These are phyloP conservation scores for Withania somnifera DNA, from an alignment of 305 asterid species.

Conservation along the genomic window DNA sequence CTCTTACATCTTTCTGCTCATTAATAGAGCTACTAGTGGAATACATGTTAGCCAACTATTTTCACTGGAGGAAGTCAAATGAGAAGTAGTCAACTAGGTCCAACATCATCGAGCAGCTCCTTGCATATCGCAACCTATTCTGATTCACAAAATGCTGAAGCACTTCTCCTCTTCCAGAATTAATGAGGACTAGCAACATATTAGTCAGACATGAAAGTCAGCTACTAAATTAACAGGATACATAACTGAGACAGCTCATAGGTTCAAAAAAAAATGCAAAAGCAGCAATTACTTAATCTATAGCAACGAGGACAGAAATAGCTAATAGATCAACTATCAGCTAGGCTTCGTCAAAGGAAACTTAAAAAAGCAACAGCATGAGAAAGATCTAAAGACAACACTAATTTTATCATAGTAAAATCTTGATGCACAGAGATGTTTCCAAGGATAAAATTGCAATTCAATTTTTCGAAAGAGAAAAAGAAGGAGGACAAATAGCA, in stretches of 20 bases:
- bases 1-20: constrained; percentile 31
- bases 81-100: background rate
- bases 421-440: background rate
- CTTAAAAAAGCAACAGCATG: background rate
- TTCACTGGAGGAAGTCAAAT: background rate
- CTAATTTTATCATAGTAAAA: background rate
- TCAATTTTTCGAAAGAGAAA: background rate
- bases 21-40: constrained; percentile 34
- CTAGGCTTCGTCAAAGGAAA: background rate
- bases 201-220: background rate
- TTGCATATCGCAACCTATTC: background rate
- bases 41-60: background rate
- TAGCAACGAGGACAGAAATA: background rate
- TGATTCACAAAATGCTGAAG: constrained; percentile 2
- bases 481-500: background rate
- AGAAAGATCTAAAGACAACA: background rate
- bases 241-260: background rate
- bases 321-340: background rate
- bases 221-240: background rate
- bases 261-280: background rate
- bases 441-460: background rate
- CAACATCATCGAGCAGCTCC: background rate
- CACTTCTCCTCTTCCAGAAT: background rate
- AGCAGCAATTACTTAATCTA: background rate
- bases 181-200: background rate